A percentile compares a stretch with the other conserved stretches of the same genome.
These are phyloP conservation scores for Talaromyces sp. DNA, from an alignment of 2,329 filamentous ascomycete species.

Conservation along the genomic window DNA sequence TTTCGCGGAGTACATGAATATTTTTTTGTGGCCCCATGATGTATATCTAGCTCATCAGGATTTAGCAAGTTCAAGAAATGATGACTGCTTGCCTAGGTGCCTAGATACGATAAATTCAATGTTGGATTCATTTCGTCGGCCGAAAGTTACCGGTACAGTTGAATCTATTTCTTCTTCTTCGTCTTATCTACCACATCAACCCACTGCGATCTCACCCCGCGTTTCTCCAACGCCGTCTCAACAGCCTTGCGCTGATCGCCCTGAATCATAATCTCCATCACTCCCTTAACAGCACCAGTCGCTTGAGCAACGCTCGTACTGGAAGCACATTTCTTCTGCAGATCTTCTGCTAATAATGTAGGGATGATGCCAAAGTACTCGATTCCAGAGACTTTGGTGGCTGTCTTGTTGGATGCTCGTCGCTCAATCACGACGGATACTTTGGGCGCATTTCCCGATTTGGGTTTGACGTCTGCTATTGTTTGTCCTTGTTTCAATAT, in stretches of 20 bases:
- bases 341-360: constrained; percentile 57
- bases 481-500: constrained; percentile 46
- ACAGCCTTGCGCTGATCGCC: constrained; percentile 61
- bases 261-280: constrained; percentile 64
- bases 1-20: background rate
- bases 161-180: constrained; percentile 55
- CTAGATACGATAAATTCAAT: too few relatives aligned
- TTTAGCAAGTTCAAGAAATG: too few relatives aligned
- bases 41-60: background rate
- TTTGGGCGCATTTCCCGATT: constrained; percentile 56
- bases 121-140: too few relatives aligned
- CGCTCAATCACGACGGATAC: constrained; percentile 58
- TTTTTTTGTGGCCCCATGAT: background rate
- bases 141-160: too few relatives aligned
- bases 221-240: constrained; percentile 53
- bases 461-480: constrained; percentile 50
- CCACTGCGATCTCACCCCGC: constrained; percentile 57
- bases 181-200: constrained; percentile 63
- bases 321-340: constrained; percentile 64
- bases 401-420: constrained; percentile 61
- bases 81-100: background rate
- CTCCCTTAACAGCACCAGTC: constrained; percentile 56
- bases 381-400: constrained; percentile 58
- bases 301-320: constrained; percentile 60
- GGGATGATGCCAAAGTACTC: constrained; percentile 59